phyloP scores from a whole-genome alignment of 2,329 filamentous ascomycete genomes.

The Aspergillus brunneoviolaceus region DNA sequence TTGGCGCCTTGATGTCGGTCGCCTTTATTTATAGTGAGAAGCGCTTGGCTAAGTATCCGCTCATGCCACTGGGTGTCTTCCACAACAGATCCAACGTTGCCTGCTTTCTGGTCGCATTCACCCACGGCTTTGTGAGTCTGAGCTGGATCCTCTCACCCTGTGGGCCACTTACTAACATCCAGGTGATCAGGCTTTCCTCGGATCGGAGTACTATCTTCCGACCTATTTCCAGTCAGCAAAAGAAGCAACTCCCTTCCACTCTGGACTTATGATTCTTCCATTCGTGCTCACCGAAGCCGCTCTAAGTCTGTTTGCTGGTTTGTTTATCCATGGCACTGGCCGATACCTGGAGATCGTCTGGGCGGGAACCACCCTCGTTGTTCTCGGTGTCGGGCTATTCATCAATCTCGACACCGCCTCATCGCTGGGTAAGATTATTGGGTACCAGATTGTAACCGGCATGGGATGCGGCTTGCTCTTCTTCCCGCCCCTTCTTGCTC shows the following conservation, averaged over 20 bases:
- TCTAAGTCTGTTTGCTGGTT: constrained; percentile 47
- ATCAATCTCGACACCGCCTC: constrained; percentile 42
- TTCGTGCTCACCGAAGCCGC: constrained; percentile 52
- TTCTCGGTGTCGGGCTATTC: constrained; percentile 50
- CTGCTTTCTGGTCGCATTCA: constrained; percentile 51
- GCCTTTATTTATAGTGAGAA: constrained; percentile 63
- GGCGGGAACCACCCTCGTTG: constrained; percentile 43
- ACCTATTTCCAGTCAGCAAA: constrained; percentile 71
- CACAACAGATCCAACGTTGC: constrained; percentile 56
- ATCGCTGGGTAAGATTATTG: constrained; percentile 44
- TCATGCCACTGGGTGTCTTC: constrained; percentile 69
- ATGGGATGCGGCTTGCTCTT: constrained; percentile 55
- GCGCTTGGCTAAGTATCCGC: constrained; percentile 62
- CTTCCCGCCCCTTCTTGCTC: constrained; percentile 56
- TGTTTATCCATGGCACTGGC: constrained; percentile 53
- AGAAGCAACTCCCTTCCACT: constrained; percentile 60
- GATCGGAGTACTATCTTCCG: constrained; percentile 68
- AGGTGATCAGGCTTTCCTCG: constrained; percentile 58
- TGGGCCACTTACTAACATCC: constrained; percentile 13
- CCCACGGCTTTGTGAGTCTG: constrained; percentile 45
- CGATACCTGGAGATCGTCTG: constrained; percentile 50
- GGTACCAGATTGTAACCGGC: constrained; percentile 52
- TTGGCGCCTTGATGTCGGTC: constrained; percentile 50
- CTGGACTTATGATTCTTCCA: constrained; percentile 60
- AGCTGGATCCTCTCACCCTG: too few species aligned